Base-by-base conservation (phyloP, 495 filamentous ascomycete genomes). In the Parathielavia hyrcaniae region DNA sequence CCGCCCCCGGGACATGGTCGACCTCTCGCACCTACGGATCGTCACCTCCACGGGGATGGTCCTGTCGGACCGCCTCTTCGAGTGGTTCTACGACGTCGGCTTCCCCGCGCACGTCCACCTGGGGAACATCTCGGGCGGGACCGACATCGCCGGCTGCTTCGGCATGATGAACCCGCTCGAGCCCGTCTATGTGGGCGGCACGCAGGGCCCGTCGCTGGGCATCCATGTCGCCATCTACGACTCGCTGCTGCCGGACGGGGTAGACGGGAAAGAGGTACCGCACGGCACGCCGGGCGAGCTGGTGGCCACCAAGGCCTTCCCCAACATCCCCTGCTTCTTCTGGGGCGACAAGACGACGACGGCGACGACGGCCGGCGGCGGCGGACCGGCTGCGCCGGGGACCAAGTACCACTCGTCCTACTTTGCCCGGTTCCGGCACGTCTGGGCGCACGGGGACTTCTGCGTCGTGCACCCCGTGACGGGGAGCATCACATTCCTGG, bases 391-490 rank as follows among this genome's bases (percentile, higher is more conserved):
- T 0, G 63, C 72, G 0, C 74, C 79, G 3, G 77, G 77, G 2
- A 70, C 77, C 22, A 80, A 78, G 53, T 91, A 89, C 65, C 82
- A 82, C 65, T 70, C 81, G 16, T 79, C 86, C 0, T 91, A 91
- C 67, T 92, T 89, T 65, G 80, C 77, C 6, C 79, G 85, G 52
- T 91, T 84, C 71, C 76, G 82, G 50, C 74, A 86, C 58, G 87
- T 88, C 9, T 92, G 88, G 87, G 86, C 85, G 1, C 88, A 91
- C 51, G 88, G 88, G 26, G 88, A 92, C 59, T 91, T 91, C 65
- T 81, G 87, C 57, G 75, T 77, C 46, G 73, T 87, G 47, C 85
- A 91, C 64, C 87, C 88, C 0, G 55, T 74, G 17, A 91, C 87
- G 12, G 75, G 78, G 30, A 79, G 81, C 54, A 66, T 91, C 14